phyloP scores from a whole-genome alignment of 176 grass and related monocot species.

The Olyra latifolia region DNA sequence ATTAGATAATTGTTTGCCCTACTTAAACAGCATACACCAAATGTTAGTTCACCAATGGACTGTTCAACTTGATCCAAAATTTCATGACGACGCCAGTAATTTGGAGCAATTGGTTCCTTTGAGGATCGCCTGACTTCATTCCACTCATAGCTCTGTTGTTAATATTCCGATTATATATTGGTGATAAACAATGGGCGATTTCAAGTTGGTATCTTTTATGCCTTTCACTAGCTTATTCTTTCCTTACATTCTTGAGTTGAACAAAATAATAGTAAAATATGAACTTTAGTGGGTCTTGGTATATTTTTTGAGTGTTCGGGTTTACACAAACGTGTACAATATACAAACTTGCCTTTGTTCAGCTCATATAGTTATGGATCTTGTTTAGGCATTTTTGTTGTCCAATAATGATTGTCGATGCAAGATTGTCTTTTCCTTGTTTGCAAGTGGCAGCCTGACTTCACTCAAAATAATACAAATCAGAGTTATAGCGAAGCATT shows the following conservation, averaged over 20 bases:
- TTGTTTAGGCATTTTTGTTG: conserved; percentile 1
- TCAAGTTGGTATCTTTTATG: conserved; percentile 71
- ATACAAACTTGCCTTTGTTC: not conserved
- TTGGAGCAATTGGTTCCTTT: conserved; percentile 96
- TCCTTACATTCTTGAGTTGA: not conserved
- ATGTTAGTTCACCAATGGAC: too few relatives aligned
- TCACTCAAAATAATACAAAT: too few relatives aligned
- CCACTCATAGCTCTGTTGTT: conserved; percentile 69
- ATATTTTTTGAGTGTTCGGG: conserved; percentile 8
- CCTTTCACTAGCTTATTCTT: conserved; percentile 12
- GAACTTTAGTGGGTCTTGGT: too few relatives aligned
- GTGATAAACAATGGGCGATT: conserved; percentile 92
- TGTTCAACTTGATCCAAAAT: too few relatives aligned
- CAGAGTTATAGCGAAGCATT: too few relatives aligned
- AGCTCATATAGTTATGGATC: conserved; percentile 5
- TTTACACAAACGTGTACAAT: conserved; percentile 16
- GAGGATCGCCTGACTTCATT: conserved; percentile 88
- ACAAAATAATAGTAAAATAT: conserved; percentile 25
- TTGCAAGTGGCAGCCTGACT: conserved; percentile 10
- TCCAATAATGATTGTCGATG: not conserved
- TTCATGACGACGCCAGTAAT: too few relatives aligned
- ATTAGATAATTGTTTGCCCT: too few relatives aligned
- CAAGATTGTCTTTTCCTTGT: not conserved
- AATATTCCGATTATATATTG: conserved; percentile 84
- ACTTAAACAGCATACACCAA: too few relatives aligned